phyloP scores from a whole-genome alignment of 2,329 filamentous ascomycete genomes.

The Leptographium radiaticola region DNA sequence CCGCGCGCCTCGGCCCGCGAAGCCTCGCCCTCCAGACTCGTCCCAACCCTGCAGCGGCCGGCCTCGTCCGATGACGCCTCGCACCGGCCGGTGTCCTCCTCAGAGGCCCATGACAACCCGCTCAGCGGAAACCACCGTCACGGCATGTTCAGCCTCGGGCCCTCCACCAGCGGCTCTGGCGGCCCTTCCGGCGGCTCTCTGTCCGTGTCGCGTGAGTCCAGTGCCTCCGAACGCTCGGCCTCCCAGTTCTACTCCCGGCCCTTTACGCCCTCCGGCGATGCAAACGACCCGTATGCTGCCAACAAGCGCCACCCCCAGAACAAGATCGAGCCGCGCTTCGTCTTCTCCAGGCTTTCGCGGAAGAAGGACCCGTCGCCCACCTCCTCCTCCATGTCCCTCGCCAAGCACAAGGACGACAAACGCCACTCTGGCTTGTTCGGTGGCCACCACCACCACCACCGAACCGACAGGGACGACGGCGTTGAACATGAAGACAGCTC shows the following conservation, averaged over 20 bases:
- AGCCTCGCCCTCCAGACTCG: constrained; percentile 20
- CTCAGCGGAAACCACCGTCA: constrained; percentile 29
- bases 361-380: constrained; percentile 51
- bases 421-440: constrained; percentile 31
- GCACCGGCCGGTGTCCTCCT: constrained; percentile 7
- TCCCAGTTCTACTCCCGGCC: constrained; percentile 57
- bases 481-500: constrained; percentile 29
- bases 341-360: constrained; percentile 67
- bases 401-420: constrained; percentile 35
- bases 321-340: constrained; percentile 65
- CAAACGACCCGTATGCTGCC: constrained; percentile 78
- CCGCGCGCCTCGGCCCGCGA: constrained; percentile 55
- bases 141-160: constrained; percentile 39
- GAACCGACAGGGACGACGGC: constrained; percentile 27
- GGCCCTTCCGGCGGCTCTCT: constrained; percentile 29
- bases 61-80: not conserved
- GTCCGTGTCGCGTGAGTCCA: constrained; percentile 46
- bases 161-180: constrained; percentile 18
- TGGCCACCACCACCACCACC: constrained; percentile 22
- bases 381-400: constrained; percentile 36
- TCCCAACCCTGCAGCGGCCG: not conserved
- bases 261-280: constrained; percentile 66
- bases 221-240: constrained; percentile 46
- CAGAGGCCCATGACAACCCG: constrained; percentile 18
- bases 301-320: constrained; percentile 60